Conservation (phyloP, 129 eudicot genomes). For the Chrysanthemum lavandulifolium region DNA sequence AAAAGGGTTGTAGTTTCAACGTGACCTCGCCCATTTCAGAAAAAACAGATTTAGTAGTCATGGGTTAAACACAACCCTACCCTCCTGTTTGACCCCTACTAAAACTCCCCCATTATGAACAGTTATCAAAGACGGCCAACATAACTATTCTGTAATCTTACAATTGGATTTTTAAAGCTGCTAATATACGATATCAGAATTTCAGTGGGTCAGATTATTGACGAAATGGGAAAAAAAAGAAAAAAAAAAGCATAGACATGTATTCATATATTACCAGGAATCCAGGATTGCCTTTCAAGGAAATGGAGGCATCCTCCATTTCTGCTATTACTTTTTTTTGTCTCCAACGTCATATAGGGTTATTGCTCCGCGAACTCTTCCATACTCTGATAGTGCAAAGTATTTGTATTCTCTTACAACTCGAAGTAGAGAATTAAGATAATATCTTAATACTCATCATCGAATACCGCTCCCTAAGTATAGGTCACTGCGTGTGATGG, state of each 20-base stretch:
- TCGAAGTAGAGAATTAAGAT: slow-evolving; percentile 14
- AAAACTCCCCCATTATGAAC: background rate
- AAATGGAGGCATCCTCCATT: slow-evolving; percentile 59
- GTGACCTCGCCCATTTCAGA: too few species aligned
- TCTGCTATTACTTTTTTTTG: slow-evolving; percentile 52
- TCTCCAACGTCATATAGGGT: slow-evolving; percentile 60
- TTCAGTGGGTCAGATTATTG: background rate
- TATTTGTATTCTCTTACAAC: slow-evolving; percentile 55
- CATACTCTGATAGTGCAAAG: slow-evolving; percentile 59
- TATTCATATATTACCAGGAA: slow-evolving; percentile 39
- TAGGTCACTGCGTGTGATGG: too few species aligned
- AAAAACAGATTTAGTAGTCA: too few species aligned
- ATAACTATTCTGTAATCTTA: background rate
- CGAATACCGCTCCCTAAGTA: too few species aligned
- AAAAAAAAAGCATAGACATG: background rate
- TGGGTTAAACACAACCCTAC: too few species aligned
- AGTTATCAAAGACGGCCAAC: background rate
- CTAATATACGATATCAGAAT: background rate
- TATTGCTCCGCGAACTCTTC: too few species aligned
- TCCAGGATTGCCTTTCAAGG: slow-evolving; percentile 59
- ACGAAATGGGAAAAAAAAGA: background rate
- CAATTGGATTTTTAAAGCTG: too few species aligned
- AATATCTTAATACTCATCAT: background rate
- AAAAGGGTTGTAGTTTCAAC: too few species aligned
- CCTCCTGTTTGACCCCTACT: background rate